Evolutionary conservation across 2,329 filamentous ascomycete genomes (phyloP), one percentile per base, ranked within the genome.

Genomic region (Drechmeria coniospora): DNA sequence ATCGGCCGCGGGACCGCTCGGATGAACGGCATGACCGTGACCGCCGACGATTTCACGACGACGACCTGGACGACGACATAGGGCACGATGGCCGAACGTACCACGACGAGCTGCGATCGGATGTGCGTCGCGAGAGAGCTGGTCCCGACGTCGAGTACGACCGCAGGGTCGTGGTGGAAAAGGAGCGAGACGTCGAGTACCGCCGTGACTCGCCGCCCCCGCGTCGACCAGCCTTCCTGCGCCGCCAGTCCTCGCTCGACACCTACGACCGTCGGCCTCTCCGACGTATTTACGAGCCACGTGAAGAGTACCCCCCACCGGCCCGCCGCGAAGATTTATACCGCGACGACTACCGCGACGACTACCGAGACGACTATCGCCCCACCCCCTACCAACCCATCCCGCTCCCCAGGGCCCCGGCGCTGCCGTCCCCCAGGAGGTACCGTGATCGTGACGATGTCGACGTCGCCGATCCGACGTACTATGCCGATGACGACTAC

Each of bases 181-280:
- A 62, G 32, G 72, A 76, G 36, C 57, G 60, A 18, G 67, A 73
- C 29, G 49, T 63, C 27, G 63, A 57, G 9, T 46, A 51, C 20
- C 35, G 42, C 24, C 56, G 64, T 16, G 54, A 50, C 23, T 52
- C 63, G 4, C 63, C 68, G 4, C 63, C 68, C 8, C 67, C 65
- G 29, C 63, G 65, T 19, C 66, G 79, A 25, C 84, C 83, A 2
- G 44, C 63, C 17, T 64, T 86, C 36, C 46, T 90, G 27, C 71
- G 86, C 32, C 72, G 86, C 23, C 84, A 92, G 50, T 92, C 83
- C 10, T 92, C 83, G 28, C 63, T 93, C 21, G 86, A 93, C 50
- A 92, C 80, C 0, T 93, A 83, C 46, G 86, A 94, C 52, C 74
- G 84, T 26, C 73, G 73, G 16, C 77, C 80, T 1, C 45, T 53